Evolutionary conservation across 306 rosid species (phyloP).

Genomic region (Begonia loranthoides): DNA sequence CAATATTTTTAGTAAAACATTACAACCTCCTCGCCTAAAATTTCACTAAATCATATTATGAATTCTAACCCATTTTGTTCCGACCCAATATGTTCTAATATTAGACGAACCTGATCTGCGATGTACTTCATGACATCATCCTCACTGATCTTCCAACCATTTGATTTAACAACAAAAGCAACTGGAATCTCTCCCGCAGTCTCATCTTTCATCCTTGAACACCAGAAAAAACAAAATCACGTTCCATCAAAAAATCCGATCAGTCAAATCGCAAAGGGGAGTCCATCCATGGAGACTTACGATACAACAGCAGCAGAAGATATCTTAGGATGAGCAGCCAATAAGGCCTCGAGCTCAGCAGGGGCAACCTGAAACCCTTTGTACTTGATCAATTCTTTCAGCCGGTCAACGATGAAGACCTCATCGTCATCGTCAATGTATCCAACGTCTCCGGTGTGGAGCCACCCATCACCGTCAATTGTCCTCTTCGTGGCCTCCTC

Average conservation of each 20-base stretch:
- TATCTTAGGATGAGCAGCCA: slow-evolving; percentile 47
- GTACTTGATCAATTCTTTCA: slow-evolving; percentile 80
- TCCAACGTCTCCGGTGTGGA: slow-evolving; percentile 79
- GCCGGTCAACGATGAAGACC: slow-evolving; percentile 68
- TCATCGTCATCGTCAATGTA: slow-evolving; percentile 62
- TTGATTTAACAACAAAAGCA: slow-evolving; percentile 10
- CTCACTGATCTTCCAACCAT: slow-evolving; percentile 11
- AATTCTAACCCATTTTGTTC: too few relatives aligned
- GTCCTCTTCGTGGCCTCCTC: slow-evolving; percentile 46
- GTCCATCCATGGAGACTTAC: slow-evolving; percentile 18
- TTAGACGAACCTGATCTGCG: slow-evolving; percentile 7
- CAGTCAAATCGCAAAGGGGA: background rate
- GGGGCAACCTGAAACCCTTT: slow-evolving; percentile 90
- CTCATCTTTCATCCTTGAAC: slow-evolving; percentile 9
- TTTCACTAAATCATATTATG: too few relatives aligned
- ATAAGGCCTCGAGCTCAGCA: slow-evolving; percentile 77
- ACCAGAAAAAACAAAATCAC: background rate
- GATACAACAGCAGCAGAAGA: slow-evolving; percentile 72
- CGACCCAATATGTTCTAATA: too few relatives aligned
- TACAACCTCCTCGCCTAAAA: background rate
- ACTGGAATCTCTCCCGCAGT: slow-evolving; percentile 12
- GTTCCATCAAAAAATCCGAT: background rate
- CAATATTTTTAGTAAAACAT: background rate
- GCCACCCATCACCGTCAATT: slow-evolving; percentile 70
- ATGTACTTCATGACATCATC: slow-evolving; percentile 4